Conservation (phyloP, 2,329 filamentous ascomycete species). For the Thelonectria olida region DNA sequence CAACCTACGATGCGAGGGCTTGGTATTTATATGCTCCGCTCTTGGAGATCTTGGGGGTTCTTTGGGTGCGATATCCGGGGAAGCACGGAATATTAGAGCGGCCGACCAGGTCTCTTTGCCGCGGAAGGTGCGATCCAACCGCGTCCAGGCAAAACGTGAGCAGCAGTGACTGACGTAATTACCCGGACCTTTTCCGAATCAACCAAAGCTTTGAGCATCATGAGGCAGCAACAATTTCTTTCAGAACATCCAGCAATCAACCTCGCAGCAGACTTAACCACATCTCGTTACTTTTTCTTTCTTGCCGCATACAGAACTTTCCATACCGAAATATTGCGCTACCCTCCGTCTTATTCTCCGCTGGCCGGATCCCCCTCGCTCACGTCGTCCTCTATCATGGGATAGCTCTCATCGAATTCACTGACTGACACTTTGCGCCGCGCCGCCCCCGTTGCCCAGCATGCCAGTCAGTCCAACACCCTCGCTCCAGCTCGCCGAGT, state of each 20-base stretch:
- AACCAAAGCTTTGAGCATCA: conserved; percentile 1
- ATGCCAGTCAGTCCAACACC: conserved; percentile 59
- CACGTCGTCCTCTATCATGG: conserved; percentile 32
- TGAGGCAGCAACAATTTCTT: conserved; percentile 7
- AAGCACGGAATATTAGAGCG: conserved; percentile 20
- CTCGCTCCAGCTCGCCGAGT: conserved; percentile 78
- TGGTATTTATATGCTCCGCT: background rate
- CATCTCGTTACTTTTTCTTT: background rate
- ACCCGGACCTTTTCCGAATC: conserved; percentile 9
- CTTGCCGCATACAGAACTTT: background rate
- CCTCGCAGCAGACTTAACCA: no score
- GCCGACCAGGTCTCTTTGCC: background rate
- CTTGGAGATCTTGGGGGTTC: background rate
- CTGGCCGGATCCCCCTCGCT: conserved; percentile 5
- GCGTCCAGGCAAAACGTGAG: no score
- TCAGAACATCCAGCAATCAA: no score
- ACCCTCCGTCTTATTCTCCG: background rate
- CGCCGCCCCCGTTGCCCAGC: conserved; percentile 39
- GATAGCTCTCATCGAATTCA: conserved; percentile 29
- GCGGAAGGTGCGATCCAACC: no score
- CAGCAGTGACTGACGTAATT: conserved; percentile 26
- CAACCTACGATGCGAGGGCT: background rate
- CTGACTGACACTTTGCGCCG: conserved; percentile 39
- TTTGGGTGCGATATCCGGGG: conserved; percentile 10
- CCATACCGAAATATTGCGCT: background rate